Evolutionary conservation across 2,329 filamentous ascomycete genomes (phyloP).

Genomic region (Colletotrichum godetiae): DNA sequence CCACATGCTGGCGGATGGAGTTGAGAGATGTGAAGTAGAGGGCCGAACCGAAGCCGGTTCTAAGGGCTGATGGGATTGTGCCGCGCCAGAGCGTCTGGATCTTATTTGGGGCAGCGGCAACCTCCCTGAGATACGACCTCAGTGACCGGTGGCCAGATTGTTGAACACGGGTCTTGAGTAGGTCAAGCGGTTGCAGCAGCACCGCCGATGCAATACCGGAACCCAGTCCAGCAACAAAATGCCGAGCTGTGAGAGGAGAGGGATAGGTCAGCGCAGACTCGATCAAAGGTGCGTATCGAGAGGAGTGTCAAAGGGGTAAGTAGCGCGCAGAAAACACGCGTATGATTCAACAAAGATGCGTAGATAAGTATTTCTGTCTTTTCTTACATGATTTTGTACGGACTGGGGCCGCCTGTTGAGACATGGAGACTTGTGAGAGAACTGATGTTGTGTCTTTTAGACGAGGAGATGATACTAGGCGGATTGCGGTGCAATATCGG

Average conservation of each 20-base stretch:
- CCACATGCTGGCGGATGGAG: conserved; percentile 76
- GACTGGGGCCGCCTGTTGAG: conserved; percentile 10
- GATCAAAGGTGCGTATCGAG: not conserved
- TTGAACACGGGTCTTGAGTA: conserved; percentile 96
- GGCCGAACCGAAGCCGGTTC: conserved; percentile 92
- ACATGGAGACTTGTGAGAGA: conserved; percentile 12
- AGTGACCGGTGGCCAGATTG: conserved; percentile 82
- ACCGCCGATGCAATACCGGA: conserved; percentile 91
- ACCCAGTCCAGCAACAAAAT: conserved; percentile 88
- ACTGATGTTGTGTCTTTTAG: not conserved
- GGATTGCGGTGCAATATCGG: not conserved
- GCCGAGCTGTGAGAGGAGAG: conserved; percentile 68
- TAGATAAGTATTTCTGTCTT: not conserved
- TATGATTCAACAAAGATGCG: not conserved
- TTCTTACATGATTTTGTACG: conserved; percentile 31
- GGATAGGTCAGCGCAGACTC: not conserved
- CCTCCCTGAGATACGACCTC: conserved; percentile 73
- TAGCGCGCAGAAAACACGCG: not conserved
- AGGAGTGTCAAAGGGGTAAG: not conserved
- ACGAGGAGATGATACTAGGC: not conserved
- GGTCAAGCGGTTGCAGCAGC: conserved; percentile 92
- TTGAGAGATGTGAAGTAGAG: conserved; percentile 95
- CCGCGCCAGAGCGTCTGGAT: conserved; percentile 89
- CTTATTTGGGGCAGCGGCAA: conserved; percentile 70
- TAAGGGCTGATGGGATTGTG: conserved; percentile 89